Base-by-base conservation (phyloP, 306 rosid species). In the Fragaria iinumae region DNA sequence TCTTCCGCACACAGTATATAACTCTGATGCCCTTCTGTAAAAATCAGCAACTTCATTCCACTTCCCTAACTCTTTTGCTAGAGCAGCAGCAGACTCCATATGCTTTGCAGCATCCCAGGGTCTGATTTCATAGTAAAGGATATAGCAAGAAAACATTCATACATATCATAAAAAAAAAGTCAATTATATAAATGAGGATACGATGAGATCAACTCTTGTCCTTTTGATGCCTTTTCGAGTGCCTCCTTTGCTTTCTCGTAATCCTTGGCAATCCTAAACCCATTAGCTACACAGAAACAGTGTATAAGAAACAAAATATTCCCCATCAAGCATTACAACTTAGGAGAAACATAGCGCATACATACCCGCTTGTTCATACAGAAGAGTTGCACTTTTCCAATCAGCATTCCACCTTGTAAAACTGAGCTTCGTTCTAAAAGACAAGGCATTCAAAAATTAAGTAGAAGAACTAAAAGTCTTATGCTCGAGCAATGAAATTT, bases 21-120 rank as follows among this genome's bases (percentile, higher is more conserved):
- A 74, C 63, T 95, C 97, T 32, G 98, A 90, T 20, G 97, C 97
- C 76, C 86, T 92, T 87, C 87, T 88, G 80, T 87, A 95, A 78
- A 95, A 95, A 67, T 95, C 98, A 49, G 70, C 87, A 67, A 86
- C 97, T 88, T 95, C 98, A 73, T 27, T 88, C 93, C 90, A 90
- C 48, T 90, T 78, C 12, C 93, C 81, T 55, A 95, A 80, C 50
- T 95, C 98, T 87, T 95, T 95, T 25, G 97, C 98, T 60, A 89
- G 83, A 81, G 87, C 92, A 70, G 89, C 97, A 2, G 98, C 97
- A 79, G 98, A 92, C 84, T 95, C 98, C 97, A 95, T 92, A 82
- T 89, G 97, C 85, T 89, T 92, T 74, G 98, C 97, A 21, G 98
- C 97, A 77, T 95, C 97, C 98, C 98, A 92, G 64, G 96, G 97